phyloP scores from a whole-genome alignment of 495 filamentous ascomycete genomes.

The Peziza echinospora region DNA sequence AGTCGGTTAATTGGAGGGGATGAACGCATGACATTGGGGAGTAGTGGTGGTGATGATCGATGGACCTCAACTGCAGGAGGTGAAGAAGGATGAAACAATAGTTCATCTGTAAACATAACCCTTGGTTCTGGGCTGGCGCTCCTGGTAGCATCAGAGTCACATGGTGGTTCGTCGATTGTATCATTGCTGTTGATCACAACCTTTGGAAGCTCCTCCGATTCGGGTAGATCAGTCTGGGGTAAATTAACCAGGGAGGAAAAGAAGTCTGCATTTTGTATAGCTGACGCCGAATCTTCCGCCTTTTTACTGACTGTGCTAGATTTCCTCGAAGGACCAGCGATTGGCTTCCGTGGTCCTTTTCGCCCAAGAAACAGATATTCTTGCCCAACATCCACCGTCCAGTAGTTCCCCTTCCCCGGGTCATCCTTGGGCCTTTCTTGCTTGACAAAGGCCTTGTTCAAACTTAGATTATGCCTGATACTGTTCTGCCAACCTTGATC shows the following conservation, averaged over 20 bases:
- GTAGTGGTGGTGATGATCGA: slow-evolving; percentile 22
- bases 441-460: slow-evolving; percentile 95
- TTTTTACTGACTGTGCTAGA: background rate
- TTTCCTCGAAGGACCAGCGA: background rate
- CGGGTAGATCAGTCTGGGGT: background rate
- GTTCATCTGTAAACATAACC: background rate
- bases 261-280: background rate
- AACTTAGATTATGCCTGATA: slow-evolving; percentile 91
- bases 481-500: slow-evolving; percentile 96
- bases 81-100: background rate
- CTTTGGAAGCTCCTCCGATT: background rate
- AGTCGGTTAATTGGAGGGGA: slow-evolving; percentile 67
- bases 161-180: slow-evolving; percentile 7
- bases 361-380: slow-evolving; percentile 77
- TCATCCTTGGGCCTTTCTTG: slow-evolving; percentile 93
- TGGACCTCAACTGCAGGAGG: background rate
- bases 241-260: background rate
- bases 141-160: background rate
- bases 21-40: slow-evolving; percentile 38
- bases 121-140: background rate
- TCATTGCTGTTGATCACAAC: slow-evolving; percentile 7
- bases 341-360: slow-evolving; percentile 36
- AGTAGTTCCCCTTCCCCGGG: slow-evolving; percentile 96
- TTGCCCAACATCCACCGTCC: slow-evolving; percentile 72
- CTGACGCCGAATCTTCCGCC: background rate